A percentile compares a stretch with the other conserved stretches of the same genome.
Evolutionary conservation across 73 alveolate genomes (phyloP).

Genomic region (Blepharisma stoltei): DNA sequence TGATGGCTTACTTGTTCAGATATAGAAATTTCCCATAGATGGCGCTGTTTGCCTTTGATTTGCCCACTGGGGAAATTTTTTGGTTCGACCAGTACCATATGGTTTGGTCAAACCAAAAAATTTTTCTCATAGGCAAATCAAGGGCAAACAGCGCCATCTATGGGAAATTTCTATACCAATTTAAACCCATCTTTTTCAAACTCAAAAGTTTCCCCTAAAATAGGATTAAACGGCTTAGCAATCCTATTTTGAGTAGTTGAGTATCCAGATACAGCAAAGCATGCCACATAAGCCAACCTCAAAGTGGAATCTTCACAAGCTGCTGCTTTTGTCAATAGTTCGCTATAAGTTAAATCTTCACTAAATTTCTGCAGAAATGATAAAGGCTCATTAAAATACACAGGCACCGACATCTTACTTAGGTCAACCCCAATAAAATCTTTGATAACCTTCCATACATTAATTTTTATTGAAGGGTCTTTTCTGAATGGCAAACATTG

Average conservation of each 20-base stretch:
- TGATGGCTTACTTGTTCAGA: constrained; percentile 96
- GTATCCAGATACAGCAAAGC: constrained; percentile 46
- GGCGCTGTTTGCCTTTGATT: too few species aligned
- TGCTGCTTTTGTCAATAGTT: constrained; percentile 50
- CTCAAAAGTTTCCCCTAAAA: constrained; percentile 91
- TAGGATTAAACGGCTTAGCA: constrained; percentile 81
- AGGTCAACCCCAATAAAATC: constrained; percentile 57
- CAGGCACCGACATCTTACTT: constrained; percentile 50
- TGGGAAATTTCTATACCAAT: constrained; percentile 37
- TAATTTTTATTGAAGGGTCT: constrained; percentile 50
- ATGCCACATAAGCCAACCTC: constrained; percentile 54
- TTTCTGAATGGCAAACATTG: constrained; percentile 36
- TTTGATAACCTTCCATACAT: constrained; percentile 37
- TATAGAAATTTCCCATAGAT: too few species aligned
- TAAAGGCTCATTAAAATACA: constrained; percentile 58
- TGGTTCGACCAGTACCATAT: too few species aligned
- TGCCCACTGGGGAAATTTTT: too few species aligned
- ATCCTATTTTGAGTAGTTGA: constrained; percentile 46
- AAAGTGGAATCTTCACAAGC: constrained; percentile 31
- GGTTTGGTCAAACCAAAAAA: too few species aligned
- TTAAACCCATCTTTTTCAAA: constrained; percentile 59
- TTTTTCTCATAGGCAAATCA: too few species aligned
- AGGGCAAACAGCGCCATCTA: too few species aligned
- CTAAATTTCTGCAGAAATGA: constrained; percentile 45
- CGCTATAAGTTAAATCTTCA: constrained; percentile 51